These are phyloP conservation scores for Halophytophthora batemanensis DNA, from an alignment of 352 stramenopile genomes.

Conservation along the genomic window DNA sequence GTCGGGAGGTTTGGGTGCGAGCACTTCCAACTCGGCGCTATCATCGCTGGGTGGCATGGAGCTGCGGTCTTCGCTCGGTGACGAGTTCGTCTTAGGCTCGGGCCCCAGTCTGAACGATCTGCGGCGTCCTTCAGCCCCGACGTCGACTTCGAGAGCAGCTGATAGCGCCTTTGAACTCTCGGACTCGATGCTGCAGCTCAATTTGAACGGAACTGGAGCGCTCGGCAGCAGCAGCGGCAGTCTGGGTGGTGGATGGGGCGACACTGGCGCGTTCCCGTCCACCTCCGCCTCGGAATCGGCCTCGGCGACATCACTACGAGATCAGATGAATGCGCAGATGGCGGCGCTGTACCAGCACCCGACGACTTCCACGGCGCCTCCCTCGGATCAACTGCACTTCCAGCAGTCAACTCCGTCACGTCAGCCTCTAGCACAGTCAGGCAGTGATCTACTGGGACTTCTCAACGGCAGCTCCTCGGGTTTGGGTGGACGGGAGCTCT, in stretches of 20 bases:
- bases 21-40: slow-evolving; percentile 7
- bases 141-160: slow-evolving; percentile 8
- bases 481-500: slow-evolving; percentile 11
- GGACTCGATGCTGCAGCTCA: slow-evolving; percentile 40
- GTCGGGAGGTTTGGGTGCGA: slow-evolving; percentile 8
- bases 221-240: slow-evolving; percentile 10
- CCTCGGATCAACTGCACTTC: slow-evolving; percentile 13
- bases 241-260: slow-evolving; percentile 2
- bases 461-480: slow-evolving; percentile 25
- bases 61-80: slow-evolving; percentile 8
- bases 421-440: slow-evolving; percentile 34
- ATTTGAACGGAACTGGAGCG: slow-evolving; percentile 15
- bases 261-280: slow-evolving; percentile 12
- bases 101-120: neutral
- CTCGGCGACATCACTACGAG: slow-evolving; percentile 33
- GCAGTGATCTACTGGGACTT: slow-evolving; percentile 33
- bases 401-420: slow-evolving; percentile 22
- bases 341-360: slow-evolving; percentile 58
- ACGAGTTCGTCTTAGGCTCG: slow-evolving; percentile 13
- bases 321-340: slow-evolving; percentile 83
- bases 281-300: slow-evolving; percentile 23
- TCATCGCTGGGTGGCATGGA: slow-evolving; percentile 20
- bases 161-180: slow-evolving; percentile 35
- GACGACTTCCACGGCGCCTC: slow-evolving; percentile 6
- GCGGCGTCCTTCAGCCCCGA: slow-evolving; percentile 5